Evolutionary conservation across 192 early-diverging fungal genomes (phyloP), one percentile per base, ranked within the genome.

Genomic region (Coemansia sp.): DNA sequence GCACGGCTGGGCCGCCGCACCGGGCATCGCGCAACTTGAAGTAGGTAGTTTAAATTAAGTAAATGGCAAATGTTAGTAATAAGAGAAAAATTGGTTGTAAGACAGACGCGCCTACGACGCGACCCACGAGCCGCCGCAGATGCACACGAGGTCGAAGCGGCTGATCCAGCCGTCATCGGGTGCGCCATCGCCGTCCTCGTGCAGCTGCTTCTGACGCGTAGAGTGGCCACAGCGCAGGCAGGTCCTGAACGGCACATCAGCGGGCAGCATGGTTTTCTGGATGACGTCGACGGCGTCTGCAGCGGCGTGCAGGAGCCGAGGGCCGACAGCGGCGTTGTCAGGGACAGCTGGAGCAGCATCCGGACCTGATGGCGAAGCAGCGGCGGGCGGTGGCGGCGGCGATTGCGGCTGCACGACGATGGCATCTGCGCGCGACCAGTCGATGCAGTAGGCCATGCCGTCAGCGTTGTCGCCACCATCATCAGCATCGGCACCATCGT

Each of bases 341-440:
- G 11, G 22, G 14, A 44, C 18, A 15, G 39, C 40, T 15, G 25
- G 47, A 17, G 41, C 58, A 2, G 34, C 48, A 0, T 27, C 17
- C 8, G n/a, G 17, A 0, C 15, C 8, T 19, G 53, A 21, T 61
- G 51, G n/a, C 62, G 43, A 13, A 37, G 54, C 39, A 21, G 44
- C 53, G 9, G 30, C 50, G 10, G 48, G 42, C 39, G 27, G 34
- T 44, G 9, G 46, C 56, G 4, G 24, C 44, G 0, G 55, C 12
- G 41, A 19, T 4, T 12, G 53, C 17, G 53, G 53, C 17, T 71
- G 62, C 19, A 78, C 61, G 1, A 78, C 69, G 19, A 78, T 48
- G n/a, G 69, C 75, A 15, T 71, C 69, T 1, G 75, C 63, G 12
- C 75, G 75, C 6, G 75, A 63, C 75, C 75, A 78, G 58, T 78